Conservation (phyloP, 164 flowering plant genomes). For the Vitis riparia region DNA sequence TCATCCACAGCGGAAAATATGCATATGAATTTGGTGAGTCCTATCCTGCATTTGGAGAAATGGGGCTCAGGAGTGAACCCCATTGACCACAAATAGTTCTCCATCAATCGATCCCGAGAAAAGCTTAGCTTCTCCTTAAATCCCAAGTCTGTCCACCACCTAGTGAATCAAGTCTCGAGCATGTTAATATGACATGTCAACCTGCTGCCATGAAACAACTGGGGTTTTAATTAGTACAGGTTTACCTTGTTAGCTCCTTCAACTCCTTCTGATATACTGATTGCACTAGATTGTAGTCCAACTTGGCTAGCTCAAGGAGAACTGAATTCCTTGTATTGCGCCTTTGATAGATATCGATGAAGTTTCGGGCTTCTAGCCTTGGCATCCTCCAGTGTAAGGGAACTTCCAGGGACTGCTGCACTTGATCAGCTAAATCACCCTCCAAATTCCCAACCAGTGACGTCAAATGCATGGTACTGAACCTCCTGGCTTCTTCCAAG, state of each 20-base stretch:
- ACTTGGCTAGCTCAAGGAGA: slow-evolving; percentile 27
- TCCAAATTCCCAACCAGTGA: background rate
- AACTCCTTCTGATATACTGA: slow-evolving; percentile 22
- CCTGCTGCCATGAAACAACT: background rate
- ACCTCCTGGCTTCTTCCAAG: slow-evolving; percentile 26
- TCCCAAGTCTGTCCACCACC: slow-evolving; percentile 33
- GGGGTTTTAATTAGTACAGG: background rate
- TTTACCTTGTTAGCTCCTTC: slow-evolving; percentile 19
- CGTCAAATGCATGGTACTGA: slow-evolving; percentile 9
- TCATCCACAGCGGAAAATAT: slow-evolving; percentile 26
- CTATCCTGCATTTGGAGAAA: slow-evolving; percentile 16
- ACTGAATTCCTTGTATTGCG: background rate
- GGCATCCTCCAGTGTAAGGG: slow-evolving; percentile 29
- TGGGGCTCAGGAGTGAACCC: slow-evolving; percentile 19
- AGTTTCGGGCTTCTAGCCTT: slow-evolving; percentile 20
- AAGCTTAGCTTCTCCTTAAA: slow-evolving; percentile 15
- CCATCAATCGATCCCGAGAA: slow-evolving; percentile 33
- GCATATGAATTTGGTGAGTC: slow-evolving; percentile 17
- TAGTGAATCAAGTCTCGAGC: background rate
- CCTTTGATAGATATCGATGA: slow-evolving; percentile 15
- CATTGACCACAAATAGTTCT: slow-evolving; percentile 26
- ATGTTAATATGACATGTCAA: background rate
- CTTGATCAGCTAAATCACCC: background rate
- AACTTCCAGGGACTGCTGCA: slow-evolving; percentile 12
- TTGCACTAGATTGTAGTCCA: slow-evolving; percentile 33